Evolutionary conservation across 2,329 filamentous ascomycete genomes (phyloP).

Genomic region (Ascochyta viciae-villosae): DNA sequence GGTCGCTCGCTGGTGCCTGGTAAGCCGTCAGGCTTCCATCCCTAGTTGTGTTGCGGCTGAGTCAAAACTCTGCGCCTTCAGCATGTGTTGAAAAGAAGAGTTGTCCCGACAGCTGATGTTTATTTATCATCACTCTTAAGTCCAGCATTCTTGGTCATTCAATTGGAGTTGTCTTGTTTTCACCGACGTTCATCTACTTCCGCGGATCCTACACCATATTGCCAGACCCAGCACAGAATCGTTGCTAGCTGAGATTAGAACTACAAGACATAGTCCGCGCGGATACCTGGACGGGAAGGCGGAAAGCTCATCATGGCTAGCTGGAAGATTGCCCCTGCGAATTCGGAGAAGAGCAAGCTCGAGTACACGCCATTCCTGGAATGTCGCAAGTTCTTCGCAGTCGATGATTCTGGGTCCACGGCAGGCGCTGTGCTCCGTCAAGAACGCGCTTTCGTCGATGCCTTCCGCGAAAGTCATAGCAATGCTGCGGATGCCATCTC

Average conservation of each 20-base stretch:
- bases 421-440: constrained; percentile 21
- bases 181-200: too few relatives aligned
- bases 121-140: background rate
- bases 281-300: background rate
- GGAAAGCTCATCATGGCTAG: constrained; percentile 14
- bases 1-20: constrained; percentile 6
- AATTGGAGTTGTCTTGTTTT: background rate
- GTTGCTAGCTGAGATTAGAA: background rate
- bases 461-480: constrained; percentile 12
- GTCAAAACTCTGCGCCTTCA: background rate
- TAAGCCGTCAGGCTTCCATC: constrained; percentile 4
- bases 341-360: constrained; percentile 2
- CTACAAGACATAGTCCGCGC: background rate
- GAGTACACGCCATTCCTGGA: constrained; percentile 21
- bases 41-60: background rate
- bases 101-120: background rate
- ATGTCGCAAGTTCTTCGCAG: constrained; percentile 41
- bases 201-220: too few relatives aligned
- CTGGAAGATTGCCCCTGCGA: constrained; percentile 25
- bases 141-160: background rate
- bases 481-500: constrained; percentile 24
- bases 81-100: background rate
- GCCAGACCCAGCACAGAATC: background rate
- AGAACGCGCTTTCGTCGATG: constrained; percentile 29
- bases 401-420: constrained; percentile 44